Conservation (phyloP, 768 basidiomycete genomes). For the Collybia mongolica region DNA sequence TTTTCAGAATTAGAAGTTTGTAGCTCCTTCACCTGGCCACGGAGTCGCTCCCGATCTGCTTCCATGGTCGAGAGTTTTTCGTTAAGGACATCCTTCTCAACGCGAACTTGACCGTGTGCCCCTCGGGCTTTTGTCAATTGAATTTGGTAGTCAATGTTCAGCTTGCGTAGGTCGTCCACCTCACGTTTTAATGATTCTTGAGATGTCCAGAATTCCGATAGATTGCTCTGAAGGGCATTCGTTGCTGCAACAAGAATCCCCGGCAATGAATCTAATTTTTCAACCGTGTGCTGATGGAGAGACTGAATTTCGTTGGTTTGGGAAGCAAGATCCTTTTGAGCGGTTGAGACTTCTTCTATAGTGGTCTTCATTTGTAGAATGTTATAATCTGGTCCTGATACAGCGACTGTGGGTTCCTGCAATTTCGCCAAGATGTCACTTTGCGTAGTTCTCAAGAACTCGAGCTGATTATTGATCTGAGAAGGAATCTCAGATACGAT, state of each 20-base stretch:
- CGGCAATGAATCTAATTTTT: constrained; percentile 59
- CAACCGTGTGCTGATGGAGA: constrained; percentile 50
- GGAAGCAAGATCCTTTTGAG: constrained; percentile 46
- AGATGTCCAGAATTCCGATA: constrained; percentile 60
- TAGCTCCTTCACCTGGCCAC: constrained; percentile 52
- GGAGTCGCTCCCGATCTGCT: constrained; percentile 62
- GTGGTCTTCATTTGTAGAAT: constrained; percentile 45
- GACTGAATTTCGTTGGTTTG: constrained; percentile 49
- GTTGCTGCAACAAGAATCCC: constrained; percentile 53
- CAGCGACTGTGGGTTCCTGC: constrained; percentile 19
- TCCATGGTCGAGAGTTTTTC: constrained; percentile 64
- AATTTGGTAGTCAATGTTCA: constrained; percentile 68
- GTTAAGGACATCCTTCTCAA: constrained; percentile 73
- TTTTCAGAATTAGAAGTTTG: constrained; percentile 43
- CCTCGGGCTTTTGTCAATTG: constrained; percentile 77
- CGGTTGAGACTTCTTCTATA: constrained; percentile 47
- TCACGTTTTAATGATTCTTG: constrained; percentile 60
- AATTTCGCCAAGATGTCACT: constrained; percentile 30
- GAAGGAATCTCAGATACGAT: constrained; percentile 48
- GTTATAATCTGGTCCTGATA: constrained; percentile 26
- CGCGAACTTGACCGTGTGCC: constrained; percentile 74
- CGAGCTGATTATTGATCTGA: constrained; percentile 42
- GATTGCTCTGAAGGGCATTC: constrained; percentile 54
- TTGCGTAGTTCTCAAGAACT: constrained; percentile 38
- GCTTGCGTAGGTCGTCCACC: constrained; percentile 65